Conservation (phyloP, 2,329 filamentous ascomycete genomes). For the Cercospora citrullina region DNA sequence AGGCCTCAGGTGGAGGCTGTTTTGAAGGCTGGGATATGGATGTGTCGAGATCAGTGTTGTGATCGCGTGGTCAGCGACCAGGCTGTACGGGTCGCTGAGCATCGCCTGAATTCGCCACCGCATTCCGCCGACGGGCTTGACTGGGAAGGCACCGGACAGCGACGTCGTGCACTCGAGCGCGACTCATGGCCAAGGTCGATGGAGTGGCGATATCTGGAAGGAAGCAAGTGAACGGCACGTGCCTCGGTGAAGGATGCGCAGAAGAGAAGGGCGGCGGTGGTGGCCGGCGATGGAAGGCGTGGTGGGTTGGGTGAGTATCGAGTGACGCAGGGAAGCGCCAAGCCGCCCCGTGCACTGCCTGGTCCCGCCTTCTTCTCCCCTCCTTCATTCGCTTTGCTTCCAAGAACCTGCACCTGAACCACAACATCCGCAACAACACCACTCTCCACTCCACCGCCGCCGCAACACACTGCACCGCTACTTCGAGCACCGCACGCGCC, state of each 20-base stretch:
- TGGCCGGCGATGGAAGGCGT: not conserved
- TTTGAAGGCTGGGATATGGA: not conserved
- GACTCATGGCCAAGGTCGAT: not conserved
- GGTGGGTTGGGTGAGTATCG: not conserved
- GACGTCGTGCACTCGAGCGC: not conserved
- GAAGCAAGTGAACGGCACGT: not conserved
- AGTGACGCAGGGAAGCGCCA: slow-evolving; percentile 1
- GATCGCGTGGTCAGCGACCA: not conserved
- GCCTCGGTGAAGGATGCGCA: not conserved
- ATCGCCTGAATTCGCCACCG: not conserved
- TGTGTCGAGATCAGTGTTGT: not conserved
- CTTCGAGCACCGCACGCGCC: slow-evolving; percentile 1
- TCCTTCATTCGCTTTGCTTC: slow-evolving; percentile 6
- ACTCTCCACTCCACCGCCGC: slow-evolving; percentile 18
- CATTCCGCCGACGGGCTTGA: not conserved
- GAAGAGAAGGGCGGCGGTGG: not conserved
- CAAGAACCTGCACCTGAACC: slow-evolving; percentile 1
- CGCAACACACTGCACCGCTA: slow-evolving; percentile 5
- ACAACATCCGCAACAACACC: slow-evolving; percentile 2
- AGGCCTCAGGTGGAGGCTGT: not conserved
- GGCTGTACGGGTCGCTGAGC: not conserved
- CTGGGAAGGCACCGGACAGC: not conserved
- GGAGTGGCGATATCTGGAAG: not conserved
- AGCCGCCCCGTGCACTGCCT: not conserved
- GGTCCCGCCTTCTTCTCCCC: not conserved